Conservation (phyloP, 2,329 filamentous ascomycete species). For the Xylariaceae sp. region DNA sequence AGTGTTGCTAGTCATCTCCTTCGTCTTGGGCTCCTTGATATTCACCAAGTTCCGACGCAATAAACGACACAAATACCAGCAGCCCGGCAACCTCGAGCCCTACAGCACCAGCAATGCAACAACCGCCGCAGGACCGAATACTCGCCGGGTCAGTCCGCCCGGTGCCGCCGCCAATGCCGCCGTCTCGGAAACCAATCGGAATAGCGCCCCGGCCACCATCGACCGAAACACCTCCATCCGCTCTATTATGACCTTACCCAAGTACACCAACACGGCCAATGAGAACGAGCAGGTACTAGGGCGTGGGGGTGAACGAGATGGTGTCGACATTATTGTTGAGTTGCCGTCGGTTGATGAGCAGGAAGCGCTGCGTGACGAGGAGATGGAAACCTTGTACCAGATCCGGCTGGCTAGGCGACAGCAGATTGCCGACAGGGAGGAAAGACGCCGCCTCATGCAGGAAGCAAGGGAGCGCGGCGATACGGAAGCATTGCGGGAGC, state of each 20-base stretch:
- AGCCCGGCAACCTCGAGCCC: conserved; percentile 12
- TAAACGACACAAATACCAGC: conserved; percentile 5
- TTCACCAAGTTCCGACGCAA: conserved; percentile 16
- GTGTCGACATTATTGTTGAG: conserved; percentile 86
- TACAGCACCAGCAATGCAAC: conserved; percentile 3
- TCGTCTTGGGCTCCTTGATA: conserved; percentile 15
- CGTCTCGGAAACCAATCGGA: conserved; percentile 27
- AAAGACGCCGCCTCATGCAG: conserved; percentile 61
- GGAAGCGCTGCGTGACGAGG: conserved; percentile 71
- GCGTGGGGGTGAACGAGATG: conserved; percentile 83
- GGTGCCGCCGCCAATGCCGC: conserved; percentile 12
- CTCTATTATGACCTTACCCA: conserved; percentile 89
- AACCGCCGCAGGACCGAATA: conserved; percentile 15
- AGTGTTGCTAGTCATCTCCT: conserved; percentile 18
- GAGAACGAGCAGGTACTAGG: conserved; percentile 78
- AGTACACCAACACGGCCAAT: conserved; percentile 68
- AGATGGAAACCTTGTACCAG: conserved; percentile 91
- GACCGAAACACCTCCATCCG: conserved; percentile 82
- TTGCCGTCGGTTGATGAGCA: conserved; percentile 75
- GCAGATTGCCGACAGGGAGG: conserved; percentile 72
- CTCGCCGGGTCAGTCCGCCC: conserved; percentile 9
- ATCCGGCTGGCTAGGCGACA: conserved; percentile 73
- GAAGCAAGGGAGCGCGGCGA: conserved; percentile 72
- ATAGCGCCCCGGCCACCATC: conserved; percentile 41
- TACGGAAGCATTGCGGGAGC: conserved; percentile 58